phyloP scores from a whole-genome alignment of 116 monocot genomes.

The Iris pallida region DNA sequence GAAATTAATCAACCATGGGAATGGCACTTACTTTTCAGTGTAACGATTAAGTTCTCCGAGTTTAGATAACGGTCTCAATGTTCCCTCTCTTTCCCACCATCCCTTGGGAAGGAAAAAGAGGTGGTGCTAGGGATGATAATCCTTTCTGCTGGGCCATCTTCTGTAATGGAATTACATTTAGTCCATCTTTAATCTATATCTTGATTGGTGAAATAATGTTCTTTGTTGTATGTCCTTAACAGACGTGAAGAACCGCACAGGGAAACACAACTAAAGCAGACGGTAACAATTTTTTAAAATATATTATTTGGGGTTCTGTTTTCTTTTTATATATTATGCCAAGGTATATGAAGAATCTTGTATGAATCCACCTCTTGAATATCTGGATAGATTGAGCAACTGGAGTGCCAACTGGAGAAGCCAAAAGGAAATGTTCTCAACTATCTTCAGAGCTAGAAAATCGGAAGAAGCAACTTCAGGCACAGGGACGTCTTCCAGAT shows the following conservation, averaged over 20 bases:
- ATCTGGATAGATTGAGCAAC: constrained; percentile 8
- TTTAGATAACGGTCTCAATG: too few species aligned
- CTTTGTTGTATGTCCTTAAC: neutral
- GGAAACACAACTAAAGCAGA: constrained; percentile 8
- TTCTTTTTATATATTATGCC: neutral
- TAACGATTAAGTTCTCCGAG: too few species aligned
- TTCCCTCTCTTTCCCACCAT: too few species aligned
- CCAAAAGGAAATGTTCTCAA: constrained; percentile 10
- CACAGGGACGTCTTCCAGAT: neutral
- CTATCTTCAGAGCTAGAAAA: constrained; percentile 1
- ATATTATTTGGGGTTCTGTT: neutral
- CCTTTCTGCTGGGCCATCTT: too few species aligned
- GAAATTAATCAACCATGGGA: too few species aligned
- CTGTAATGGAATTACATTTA: too few species aligned
- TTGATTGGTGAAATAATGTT: too few species aligned
- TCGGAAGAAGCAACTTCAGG: neutral
- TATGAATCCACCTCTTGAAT: neutral
- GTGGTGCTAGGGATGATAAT: too few species aligned
- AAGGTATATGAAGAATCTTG: too few species aligned
- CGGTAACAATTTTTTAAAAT: constrained; percentile 1
- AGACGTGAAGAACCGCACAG: constrained; percentile 11
- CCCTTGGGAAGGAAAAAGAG: too few species aligned
- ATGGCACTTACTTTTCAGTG: too few species aligned
- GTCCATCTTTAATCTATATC: too few species aligned
- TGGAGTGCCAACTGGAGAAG: constrained; percentile 5